Percentiles rank a stretch among this genome's conserved stretches.
Evolutionary conservation across 805 yeast genomes (phyloP).

Genomic region (Metschnikowia lunata): DNA sequence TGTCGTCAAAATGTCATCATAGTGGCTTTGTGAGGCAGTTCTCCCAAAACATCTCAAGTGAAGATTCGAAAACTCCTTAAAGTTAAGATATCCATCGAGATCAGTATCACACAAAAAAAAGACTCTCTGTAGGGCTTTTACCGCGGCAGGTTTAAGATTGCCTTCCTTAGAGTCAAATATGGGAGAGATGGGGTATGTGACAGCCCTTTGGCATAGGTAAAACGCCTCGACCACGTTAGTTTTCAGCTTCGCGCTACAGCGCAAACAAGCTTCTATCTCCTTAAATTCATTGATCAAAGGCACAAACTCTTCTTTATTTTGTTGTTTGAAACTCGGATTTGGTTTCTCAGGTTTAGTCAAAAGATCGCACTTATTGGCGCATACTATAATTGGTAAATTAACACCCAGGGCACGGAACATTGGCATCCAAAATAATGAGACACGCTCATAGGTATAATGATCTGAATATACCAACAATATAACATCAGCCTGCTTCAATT

Average conservation of each 20-base stretch:
- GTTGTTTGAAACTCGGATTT: slow-evolving; percentile 26
- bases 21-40: slow-evolving; percentile 27
- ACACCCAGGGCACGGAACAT: slow-evolving; percentile 89
- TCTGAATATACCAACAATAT: slow-evolving; percentile 94
- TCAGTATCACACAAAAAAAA: slow-evolving; percentile 85
- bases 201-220: slow-evolving; percentile 89
- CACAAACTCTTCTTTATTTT: slow-evolving; percentile 69
- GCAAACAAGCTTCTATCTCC: slow-evolving; percentile 87
- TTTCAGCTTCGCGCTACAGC: slow-evolving; percentile 81
- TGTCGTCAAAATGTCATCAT: slow-evolving; percentile 35
- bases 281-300: slow-evolving; percentile 87
- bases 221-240: slow-evolving; percentile 88
- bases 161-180: slow-evolving; percentile 90
- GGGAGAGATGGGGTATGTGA: slow-evolving; percentile 90
- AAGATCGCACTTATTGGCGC: slow-evolving; percentile 75
- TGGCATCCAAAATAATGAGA: slow-evolving; percentile 92
- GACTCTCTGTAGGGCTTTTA: slow-evolving; percentile 71
- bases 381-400: slow-evolving; percentile 85
- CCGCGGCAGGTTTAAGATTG: slow-evolving; percentile 69
- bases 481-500: slow-evolving; percentile 80
- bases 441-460: slow-evolving; percentile 89
- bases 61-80: slow-evolving; percentile 61
- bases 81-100: slow-evolving; percentile 79
- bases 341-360: slow-evolving; percentile 24
- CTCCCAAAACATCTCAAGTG: slow-evolving; percentile 73